Conservation (phyloP, 306 rosid species). For the Corylus heterophylla region DNA sequence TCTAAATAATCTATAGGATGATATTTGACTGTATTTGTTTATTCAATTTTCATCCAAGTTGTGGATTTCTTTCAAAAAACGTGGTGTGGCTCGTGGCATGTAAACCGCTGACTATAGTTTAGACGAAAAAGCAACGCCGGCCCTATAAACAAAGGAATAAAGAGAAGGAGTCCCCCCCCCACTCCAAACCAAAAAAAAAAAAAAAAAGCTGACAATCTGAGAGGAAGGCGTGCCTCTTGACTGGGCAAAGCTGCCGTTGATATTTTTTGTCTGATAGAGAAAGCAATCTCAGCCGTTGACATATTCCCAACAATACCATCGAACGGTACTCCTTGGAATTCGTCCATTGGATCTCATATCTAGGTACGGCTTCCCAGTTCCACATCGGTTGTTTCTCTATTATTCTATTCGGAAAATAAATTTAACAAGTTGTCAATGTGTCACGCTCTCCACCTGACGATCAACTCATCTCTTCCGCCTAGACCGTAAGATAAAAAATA, state of each 20-base stretch:
- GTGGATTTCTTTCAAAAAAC: background rate
- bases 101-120: background rate
- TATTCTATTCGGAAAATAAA: background rate
- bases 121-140: background rate
- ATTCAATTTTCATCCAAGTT: background rate
- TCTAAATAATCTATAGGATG: too few species aligned
- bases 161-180: background rate
- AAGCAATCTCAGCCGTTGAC: background rate
- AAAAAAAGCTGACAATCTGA: background rate
- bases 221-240: background rate
- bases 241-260: background rate
- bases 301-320: background rate
- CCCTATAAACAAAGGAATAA: background rate
- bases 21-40: background rate
- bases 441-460: background rate
- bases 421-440: background rate
- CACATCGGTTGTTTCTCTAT: background rate
- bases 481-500: background rate
- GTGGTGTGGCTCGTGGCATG: background rate
- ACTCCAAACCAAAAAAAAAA: background rate
- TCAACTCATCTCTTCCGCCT: background rate
- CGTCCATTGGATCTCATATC: background rate
- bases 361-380: too few species aligned
- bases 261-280: background rate
- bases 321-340: background rate